Conservation (phyloP, 2,329 filamentous ascomycete species). For the Dactylonectria estremocensis region DNA sequence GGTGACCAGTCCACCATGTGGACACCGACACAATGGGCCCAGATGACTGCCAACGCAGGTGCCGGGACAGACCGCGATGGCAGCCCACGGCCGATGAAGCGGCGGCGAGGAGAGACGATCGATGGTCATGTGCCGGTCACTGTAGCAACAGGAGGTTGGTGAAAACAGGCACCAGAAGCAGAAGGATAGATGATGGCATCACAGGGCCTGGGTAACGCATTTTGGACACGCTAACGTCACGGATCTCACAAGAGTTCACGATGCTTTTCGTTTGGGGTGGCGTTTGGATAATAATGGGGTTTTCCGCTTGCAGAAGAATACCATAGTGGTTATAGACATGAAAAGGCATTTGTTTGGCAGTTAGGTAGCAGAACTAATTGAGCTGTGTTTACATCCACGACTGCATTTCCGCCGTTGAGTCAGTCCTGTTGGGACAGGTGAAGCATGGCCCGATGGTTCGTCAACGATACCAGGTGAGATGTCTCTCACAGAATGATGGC, state of each 20-base stretch:
- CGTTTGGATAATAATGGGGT: constrained; percentile 20
- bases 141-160: constrained; percentile 51
- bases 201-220: constrained; percentile 21
- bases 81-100: constrained; percentile 57
- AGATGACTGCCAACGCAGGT: constrained; percentile 44
- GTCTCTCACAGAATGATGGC: not conserved
- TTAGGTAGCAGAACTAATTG: constrained; percentile 23
- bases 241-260: constrained; percentile 22
- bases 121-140: constrained; percentile 53
- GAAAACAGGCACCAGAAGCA: constrained; percentile 15
- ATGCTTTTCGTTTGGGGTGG: constrained; percentile 8
- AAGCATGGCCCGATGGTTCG: not conserved
- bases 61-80: constrained; percentile 52
- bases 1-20: constrained; percentile 53
- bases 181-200: constrained; percentile 15
- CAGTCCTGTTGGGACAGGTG: not conserved
- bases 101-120: constrained; percentile 53
- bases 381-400: not conserved
- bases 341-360: constrained; percentile 9
- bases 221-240: constrained; percentile 18
- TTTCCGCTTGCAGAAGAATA: constrained; percentile 20
- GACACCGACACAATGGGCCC: constrained; percentile 54
- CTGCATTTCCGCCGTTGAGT: not conserved
- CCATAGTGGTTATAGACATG: constrained; percentile 25
- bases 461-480: not conserved